Evolutionary conservation across 1,284 basidiomycete species (phyloP).

Genomic region (Cerrena zonata): DNA sequence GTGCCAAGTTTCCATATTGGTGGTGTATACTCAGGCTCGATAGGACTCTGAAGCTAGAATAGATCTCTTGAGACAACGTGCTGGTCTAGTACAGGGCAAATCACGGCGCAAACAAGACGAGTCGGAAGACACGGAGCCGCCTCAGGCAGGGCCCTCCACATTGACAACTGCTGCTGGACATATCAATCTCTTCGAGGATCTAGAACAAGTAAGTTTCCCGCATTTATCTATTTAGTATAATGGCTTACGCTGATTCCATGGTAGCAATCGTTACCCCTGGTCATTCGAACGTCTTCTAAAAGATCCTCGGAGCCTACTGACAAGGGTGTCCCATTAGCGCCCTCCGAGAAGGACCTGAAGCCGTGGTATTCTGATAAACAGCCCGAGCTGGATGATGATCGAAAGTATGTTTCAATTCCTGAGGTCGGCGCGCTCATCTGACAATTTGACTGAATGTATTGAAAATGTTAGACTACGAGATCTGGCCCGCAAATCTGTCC

Average conservation of each 20-base stretch:
- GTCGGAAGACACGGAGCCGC: slow-evolving; percentile 22
- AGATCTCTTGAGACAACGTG: slow-evolving; percentile 55
- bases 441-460: slow-evolving; percentile 1
- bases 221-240: slow-evolving; percentile 1
- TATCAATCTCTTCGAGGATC: slow-evolving; percentile 74
- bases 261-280: slow-evolving; percentile 41
- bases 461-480: slow-evolving; percentile 50
- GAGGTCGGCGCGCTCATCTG: background rate
- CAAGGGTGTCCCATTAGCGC: slow-evolving; percentile 65
- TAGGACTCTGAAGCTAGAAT: slow-evolving; percentile 80
- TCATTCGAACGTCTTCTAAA: slow-evolving; percentile 41
- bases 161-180: slow-evolving; percentile 45
- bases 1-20: slow-evolving; percentile 28
- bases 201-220: slow-evolving; percentile 49
- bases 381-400: slow-evolving; percentile 23
- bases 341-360: slow-evolving; percentile 65
- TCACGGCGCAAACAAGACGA: slow-evolving; percentile 35
- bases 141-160: slow-evolving; percentile 27
- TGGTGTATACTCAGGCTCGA: too few relatives aligned
- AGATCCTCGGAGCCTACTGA: slow-evolving; percentile 53
- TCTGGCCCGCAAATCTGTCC: slow-evolving; percentile 50
- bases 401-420: slow-evolving; percentile 20
- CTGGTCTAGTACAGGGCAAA: slow-evolving; percentile 40
- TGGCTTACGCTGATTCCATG: background rate
- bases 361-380: slow-evolving; percentile 66